Evolutionary conservation across 192 early-diverging fungal species (phyloP).

Genomic region (Backusella liffmaniae): DNA sequence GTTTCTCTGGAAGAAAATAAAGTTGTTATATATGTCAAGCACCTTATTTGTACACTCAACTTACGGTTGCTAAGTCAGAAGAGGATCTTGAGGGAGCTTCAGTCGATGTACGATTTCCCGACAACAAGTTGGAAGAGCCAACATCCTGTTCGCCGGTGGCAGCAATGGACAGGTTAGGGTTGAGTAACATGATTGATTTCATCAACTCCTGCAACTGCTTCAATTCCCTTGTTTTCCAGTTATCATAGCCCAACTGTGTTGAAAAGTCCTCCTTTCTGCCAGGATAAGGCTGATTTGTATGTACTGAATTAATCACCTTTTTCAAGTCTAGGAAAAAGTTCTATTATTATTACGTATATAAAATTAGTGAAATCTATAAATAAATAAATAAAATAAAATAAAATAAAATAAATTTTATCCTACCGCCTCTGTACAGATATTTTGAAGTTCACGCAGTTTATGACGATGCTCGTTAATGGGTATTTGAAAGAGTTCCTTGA

Average conservation of each 20-base stretch:
- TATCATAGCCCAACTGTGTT: conserved; percentile 48
- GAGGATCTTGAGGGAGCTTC: not conserved
- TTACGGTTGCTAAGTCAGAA: not conserved
- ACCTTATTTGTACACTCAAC: not conserved
- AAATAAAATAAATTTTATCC: not conserved
- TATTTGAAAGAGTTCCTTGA: conserved; percentile 43
- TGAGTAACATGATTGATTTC: conserved; percentile 25
- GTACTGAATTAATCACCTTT: conserved; percentile 44
- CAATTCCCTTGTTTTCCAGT: conserved; percentile 53
- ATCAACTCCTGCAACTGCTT: conserved; percentile 49
- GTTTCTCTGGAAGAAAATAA: not conserved
- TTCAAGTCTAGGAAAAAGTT: conserved; percentile 47
- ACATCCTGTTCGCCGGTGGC: conserved; percentile 20
- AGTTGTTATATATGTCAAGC: not conserved
- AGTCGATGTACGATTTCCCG: not conserved
- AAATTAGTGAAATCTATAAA: not conserved
- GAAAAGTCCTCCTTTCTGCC: conserved; percentile 50
- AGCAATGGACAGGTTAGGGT: conserved; percentile 34
- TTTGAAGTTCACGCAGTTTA: conserved; percentile 42
- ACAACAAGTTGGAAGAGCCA: conserved; percentile 16
- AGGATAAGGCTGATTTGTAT: conserved; percentile 34
- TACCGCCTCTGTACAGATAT: conserved; percentile 46
- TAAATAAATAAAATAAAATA: too few relatives aligned
- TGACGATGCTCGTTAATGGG: conserved; percentile 31
- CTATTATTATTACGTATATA: conserved; percentile 23